Evolutionary conservation across 139 green algal species (phyloP).

Genomic region (Coelastrella sp.): DNA sequence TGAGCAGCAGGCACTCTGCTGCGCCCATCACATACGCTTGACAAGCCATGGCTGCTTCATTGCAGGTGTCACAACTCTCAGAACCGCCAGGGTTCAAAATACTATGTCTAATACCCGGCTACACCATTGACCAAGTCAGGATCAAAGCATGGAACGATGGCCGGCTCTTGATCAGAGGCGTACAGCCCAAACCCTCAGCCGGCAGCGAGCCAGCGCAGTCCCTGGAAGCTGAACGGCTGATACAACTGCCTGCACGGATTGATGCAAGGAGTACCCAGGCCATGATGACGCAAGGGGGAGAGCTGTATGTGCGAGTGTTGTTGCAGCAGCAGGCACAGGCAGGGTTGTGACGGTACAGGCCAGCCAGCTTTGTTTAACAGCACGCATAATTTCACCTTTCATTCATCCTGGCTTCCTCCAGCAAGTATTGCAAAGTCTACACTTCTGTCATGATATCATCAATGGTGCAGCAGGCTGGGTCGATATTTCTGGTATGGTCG

Average conservation of each 20-base stretch:
- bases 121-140: background rate
- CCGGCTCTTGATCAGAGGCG: background rate
- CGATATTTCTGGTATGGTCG: no score
- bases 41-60: background rate
- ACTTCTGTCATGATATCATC: no score
- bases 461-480: no score
- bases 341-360: no score
- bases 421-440: no score
- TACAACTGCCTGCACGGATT: conserved; percentile 6
- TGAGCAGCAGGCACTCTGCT: background rate
- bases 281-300: background rate
- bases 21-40: background rate
- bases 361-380: no score
- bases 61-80: background rate
- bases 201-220: no score
- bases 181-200: background rate
- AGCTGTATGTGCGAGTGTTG: conserved; percentile 31
- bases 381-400: no score
- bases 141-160: conserved; percentile 28
- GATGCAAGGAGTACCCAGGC: background rate
- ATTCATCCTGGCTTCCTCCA: no score
- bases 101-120: background rate
- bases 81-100: conserved; percentile 14
- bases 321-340: no score
- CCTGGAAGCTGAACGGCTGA: background rate